Percentiles rank a stretch among this genome's conserved stretches.
These are phyloP conservation scores for Gamsiella multidivaricata DNA, from an alignment of 192 early-diverging fungal species.

Conservation along the genomic window DNA sequence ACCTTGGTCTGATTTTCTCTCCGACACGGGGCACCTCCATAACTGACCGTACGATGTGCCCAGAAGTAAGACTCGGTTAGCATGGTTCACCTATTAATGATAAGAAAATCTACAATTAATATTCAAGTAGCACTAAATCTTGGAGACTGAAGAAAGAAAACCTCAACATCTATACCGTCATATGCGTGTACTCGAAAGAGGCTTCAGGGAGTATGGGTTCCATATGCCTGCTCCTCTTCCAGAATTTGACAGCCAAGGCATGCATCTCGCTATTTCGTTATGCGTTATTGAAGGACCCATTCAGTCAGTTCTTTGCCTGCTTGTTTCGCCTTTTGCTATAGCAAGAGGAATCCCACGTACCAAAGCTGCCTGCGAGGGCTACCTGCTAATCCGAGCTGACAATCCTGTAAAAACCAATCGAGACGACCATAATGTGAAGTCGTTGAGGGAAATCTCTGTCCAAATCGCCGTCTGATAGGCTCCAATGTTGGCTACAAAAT, in stretches of 20 bases:
- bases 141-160: too few species aligned
- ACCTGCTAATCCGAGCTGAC: constrained; percentile 26
- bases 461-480: constrained; percentile 1
- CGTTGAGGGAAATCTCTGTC: background rate
- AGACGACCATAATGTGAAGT: constrained; percentile 14
- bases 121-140: background rate
- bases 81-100: too few species aligned
- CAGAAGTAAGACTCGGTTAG: too few species aligned
- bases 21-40: too few species aligned
- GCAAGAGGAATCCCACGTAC: constrained; percentile 4
- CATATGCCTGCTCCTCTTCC: constrained; percentile 17
- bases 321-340: background rate
- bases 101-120: too few species aligned
- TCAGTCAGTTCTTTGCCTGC: background rate
- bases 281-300: background rate
- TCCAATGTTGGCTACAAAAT: constrained; percentile 19
- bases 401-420: constrained; percentile 21
- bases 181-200: constrained; percentile 1
- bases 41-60: too few species aligned
- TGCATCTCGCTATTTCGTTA: constrained; percentile 25
- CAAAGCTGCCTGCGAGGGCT: constrained; percentile 26
- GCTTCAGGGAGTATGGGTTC: background rate
- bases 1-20: too few species aligned
- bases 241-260: constrained; percentile 8
- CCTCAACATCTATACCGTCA: too few species aligned